Conservation (phyloP, 179 eudicot species). For the Beta macrorhiza region DNA sequence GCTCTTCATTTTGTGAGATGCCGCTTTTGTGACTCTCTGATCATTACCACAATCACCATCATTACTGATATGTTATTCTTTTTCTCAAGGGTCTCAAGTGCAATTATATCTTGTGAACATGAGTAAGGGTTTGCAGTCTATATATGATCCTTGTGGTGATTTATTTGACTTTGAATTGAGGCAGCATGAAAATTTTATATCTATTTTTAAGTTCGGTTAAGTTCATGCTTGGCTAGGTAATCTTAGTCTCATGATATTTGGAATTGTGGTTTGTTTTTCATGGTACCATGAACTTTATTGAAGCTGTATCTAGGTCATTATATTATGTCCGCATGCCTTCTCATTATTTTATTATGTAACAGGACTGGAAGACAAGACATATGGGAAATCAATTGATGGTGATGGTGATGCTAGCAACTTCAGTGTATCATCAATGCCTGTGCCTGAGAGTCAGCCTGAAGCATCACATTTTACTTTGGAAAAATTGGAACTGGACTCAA, state of each 20-base stretch:
- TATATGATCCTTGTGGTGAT: neutral
- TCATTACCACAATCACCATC: neutral
- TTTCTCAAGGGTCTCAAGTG: neutral
- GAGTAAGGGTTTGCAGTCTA: neutral
- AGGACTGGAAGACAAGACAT: conserved; percentile 72
- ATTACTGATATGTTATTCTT: no score
- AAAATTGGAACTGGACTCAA: conserved; percentile 41
- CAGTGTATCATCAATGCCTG: conserved; percentile 44
- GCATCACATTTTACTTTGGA: conserved; percentile 52
- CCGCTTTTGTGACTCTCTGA: neutral
- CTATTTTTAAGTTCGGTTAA: neutral
- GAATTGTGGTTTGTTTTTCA: neutral
- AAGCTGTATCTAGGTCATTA: neutral
- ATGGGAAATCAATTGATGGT: conserved; percentile 33
- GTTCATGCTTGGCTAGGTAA: neutral
- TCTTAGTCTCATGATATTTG: neutral
- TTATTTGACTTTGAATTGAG: neutral
- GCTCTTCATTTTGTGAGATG: neutral
- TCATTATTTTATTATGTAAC: conserved; percentile 23
- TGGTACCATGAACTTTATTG: neutral
- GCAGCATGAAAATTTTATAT: neutral
- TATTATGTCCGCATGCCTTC: neutral
- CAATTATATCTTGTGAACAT: neutral
- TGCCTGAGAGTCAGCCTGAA: conserved; percentile 39
- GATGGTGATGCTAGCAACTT: conserved; percentile 50